Evolutionary conservation across 164 flowering plant genomes (phyloP).

Genomic region (Magnolia changhungtana): DNA sequence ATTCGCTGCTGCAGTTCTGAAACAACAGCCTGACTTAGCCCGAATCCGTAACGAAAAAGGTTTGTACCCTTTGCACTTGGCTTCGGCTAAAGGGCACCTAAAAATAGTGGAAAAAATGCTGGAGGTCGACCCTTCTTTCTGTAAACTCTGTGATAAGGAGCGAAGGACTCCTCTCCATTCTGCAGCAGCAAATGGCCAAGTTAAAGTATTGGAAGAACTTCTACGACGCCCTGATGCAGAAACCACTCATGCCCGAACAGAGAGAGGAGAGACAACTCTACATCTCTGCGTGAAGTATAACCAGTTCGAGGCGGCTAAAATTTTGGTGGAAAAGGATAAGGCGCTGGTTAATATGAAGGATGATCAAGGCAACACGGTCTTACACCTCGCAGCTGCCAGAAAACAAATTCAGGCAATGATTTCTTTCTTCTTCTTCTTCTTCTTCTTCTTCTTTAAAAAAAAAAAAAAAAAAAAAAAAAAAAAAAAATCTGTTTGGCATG

Average conservation of each 20-base stretch:
- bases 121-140: neutral
- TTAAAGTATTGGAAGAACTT: neutral
- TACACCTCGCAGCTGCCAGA: neutral
- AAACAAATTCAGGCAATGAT: neutral
- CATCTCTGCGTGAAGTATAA: neutral
- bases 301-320: neutral
- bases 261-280: neutral
- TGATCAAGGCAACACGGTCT: too few relatives aligned
- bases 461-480: too few relatives aligned
- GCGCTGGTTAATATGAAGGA: slow-evolving; percentile 1
- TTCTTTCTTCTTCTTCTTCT: neutral
- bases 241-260: neutral
- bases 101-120: neutral
- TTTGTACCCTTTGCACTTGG: neutral
- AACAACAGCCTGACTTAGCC: neutral
- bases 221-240: too few relatives aligned
- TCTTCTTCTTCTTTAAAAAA: too few relatives aligned
- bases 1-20: neutral
- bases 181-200: neutral
- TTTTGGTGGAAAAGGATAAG: neutral
- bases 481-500: neutral
- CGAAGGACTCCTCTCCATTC: slow-evolving; percentile 2
- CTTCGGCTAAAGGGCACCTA: neutral
- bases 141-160: neutral
- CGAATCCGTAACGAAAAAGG: neutral